Evolutionary conservation across 441 rosid genomes (phyloP).

Genomic region (Cnidoscolus chayamansa): DNA sequence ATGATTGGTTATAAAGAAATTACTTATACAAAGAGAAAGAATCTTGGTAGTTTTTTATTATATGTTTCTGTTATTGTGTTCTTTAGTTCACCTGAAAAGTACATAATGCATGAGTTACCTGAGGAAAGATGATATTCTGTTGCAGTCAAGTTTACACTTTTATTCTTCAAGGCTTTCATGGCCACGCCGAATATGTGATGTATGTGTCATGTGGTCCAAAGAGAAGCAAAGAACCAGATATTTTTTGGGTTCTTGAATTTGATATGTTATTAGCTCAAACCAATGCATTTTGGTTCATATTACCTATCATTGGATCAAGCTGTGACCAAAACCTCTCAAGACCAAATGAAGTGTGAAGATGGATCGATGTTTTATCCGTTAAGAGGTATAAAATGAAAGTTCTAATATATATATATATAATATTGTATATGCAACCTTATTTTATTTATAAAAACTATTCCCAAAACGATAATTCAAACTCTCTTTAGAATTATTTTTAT

Average conservation of each 20-base stretch:
- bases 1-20: constrained; percentile 19
- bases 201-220: constrained; percentile 19
- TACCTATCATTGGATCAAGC: no score
- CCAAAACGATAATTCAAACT: no score
- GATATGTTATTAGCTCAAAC: not conserved
- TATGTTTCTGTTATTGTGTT: not conserved
- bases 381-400: no score
- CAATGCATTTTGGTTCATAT: no score
- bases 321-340: no score
- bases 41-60: constrained; percentile 18
- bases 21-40: constrained; percentile 26
- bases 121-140: constrained; percentile 14
- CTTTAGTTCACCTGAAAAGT: constrained; percentile 21
- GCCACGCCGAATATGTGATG: constrained; percentile 25
- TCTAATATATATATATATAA: no score
- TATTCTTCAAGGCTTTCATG: not conserved
- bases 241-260: not conserved
- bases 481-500: no score
- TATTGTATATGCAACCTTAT: no score
- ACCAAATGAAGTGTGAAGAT: no score
- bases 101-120: constrained; percentile 29
- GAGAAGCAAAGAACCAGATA: constrained; percentile 1
- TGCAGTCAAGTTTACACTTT: not conserved
- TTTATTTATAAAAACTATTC: no score
- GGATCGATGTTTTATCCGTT: no score